Base-by-base conservation (phyloP, 257 asterid species). In the Striga asiatica region DNA sequence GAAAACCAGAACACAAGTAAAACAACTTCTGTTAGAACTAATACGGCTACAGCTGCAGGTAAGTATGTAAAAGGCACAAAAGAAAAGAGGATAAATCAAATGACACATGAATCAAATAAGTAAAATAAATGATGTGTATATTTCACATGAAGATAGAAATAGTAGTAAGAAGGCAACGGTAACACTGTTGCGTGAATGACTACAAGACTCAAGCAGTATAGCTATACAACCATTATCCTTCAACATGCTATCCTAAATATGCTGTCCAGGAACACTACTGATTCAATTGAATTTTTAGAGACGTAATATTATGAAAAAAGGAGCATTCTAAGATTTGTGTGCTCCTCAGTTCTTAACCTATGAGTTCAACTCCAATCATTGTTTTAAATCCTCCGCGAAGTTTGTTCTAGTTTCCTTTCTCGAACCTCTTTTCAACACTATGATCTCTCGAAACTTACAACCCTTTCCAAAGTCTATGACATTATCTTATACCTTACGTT, bases 1-100 rank as follows among this genome's bases (percentile, higher is more conserved):
- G 48, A 62, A 51, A 34, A 54, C 53, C 31, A 70, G 39, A 50
- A 54, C 58, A 65, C 51, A 60, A 50, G 50, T 21, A 56, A 38
- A 41, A 41, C 47, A 11, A 8, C 2, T 41, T 41, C 7, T 41
- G 70, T 79, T 51, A 81, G 71, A 71, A 57, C 27, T 42, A 43
- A 43, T 46, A 58, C 57, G 63, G 29, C 46, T 50, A 54, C 19
- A 43, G 25, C 50, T 42, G 27, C 54, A 49, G 38, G 14, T 39
- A 23, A 24, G 45, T 48, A 50, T 51, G 57, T 22, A 60, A 43
- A n/a, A 41, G 48, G 9, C 2, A 22, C 45, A 62, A 46, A n/a
- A 22, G 45, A 1, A 18, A 45, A 56, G 17, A 21, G 57, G 25
- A 13, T 11, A 55, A 63, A 59, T 27, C 42, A 45, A 28, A 47